Evolutionary conservation across 768 basidiomycete genomes (phyloP).

Genomic region (Tulasnella calospora): DNA sequence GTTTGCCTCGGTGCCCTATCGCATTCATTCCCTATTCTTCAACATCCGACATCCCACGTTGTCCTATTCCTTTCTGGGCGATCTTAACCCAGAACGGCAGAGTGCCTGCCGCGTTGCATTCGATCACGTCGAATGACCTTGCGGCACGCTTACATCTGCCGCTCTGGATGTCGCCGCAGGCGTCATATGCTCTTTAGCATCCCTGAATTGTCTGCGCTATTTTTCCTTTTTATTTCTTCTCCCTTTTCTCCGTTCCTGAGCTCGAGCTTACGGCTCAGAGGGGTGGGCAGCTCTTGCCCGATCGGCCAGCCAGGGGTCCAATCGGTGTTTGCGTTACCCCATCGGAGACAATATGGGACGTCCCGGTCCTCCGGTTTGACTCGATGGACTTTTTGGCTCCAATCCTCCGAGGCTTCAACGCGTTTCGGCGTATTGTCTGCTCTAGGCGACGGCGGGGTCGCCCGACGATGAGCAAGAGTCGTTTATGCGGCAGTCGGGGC

Average conservation of each 20-base stretch:
- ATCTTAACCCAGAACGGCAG: not conserved
- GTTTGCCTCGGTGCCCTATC: conserved; percentile 4
- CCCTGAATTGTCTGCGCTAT: conserved; percentile 5
- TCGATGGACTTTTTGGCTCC: conserved; percentile 13
- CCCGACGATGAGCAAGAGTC: not conserved
- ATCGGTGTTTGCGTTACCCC: not conserved
- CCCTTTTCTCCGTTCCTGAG: conserved; percentile 25
- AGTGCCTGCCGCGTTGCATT: not conserved
- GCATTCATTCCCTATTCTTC: not conserved
- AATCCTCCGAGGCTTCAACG: conserved; percentile 20
- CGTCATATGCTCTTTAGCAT: conserved; percentile 1
- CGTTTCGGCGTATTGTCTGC: conserved; percentile 14
- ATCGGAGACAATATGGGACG: conserved; percentile 14
- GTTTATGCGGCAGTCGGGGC: not conserved
- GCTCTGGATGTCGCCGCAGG: not conserved
- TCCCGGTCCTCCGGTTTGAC: not conserved
- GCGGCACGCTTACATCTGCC: not conserved
- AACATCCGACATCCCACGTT: not conserved
- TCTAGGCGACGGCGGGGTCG: not conserved
- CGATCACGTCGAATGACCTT: conserved; percentile 1
- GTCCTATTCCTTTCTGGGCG: not conserved
- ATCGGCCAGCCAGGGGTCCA: not conserved
- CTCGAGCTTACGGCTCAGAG: not conserved
- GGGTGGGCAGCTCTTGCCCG: conserved; percentile 21
- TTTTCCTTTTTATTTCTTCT: conserved; percentile 13